Base-by-base conservation (phyloP, 495 filamentous ascomycete species). In the Letharia columbiana region DNA sequence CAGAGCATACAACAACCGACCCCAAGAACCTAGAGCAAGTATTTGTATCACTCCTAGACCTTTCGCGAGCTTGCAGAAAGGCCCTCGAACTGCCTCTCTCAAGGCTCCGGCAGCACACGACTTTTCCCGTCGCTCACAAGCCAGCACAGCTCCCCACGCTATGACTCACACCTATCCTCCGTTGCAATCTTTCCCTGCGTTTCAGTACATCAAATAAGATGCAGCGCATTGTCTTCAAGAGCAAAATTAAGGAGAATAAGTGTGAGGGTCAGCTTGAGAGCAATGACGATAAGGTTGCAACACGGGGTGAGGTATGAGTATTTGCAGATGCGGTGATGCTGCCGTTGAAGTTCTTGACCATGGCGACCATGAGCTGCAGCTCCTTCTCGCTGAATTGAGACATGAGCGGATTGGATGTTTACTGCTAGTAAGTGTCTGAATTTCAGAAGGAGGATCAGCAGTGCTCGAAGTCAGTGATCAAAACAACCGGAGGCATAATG, bases 121-220 rank as follows among this genome's bases (percentile, higher is more conserved):
- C 4, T 2, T 49, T 7, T 2, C 8, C 23, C 10, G 4, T 17
- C 7, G 4, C 13, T 1, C 10, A 11, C 2, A 40, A 42, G 18
- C 12, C n/a, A 28, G 47, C 39, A 65, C 63, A 65, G 64, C n/a
- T 52, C 31, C 42, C 44, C 41, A 60, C 57, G 45, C 42, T 41
- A 66, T 61, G 57, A 66, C 35, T 61, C 44, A 66, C 28, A 66
- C 12, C 57, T 6, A 17, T 10, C 35, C 57, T 42, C 15, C 35
- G n/a, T 37, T 12, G 12, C 35, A n/a, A 45, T 41, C 45, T 23
- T 18, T 4, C 7, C 3, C 7, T 37, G 7, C 37, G 7, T 37
- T 44, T n/a, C n/a, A n/a, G 33, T 17, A 31, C 35, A 62, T 52
- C 61, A 50, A 13, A 35, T 39, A 1, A 45, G 33, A 37, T 28